phyloP scores from a whole-genome alignment of 2,329 filamentous ascomycete genomes.

The Emergomyces orientalis region DNA sequence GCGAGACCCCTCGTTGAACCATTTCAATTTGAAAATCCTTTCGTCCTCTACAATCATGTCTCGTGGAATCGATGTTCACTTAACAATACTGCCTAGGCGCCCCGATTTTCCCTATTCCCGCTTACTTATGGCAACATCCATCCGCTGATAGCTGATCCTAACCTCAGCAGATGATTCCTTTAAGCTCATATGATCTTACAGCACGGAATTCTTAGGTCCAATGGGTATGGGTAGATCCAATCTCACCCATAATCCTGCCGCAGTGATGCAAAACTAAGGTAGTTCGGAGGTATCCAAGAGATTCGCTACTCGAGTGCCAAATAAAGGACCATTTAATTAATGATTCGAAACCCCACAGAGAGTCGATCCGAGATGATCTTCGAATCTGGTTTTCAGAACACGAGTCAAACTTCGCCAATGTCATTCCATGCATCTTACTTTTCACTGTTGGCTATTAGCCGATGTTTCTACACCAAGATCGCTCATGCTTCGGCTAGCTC shows the following conservation, averaged over 20 bases:
- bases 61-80: background rate
- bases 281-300: background rate
- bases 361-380: slow-evolving; percentile 1
- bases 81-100: background rate
- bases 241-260: background rate
- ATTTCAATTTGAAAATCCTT: background rate
- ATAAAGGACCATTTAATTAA: background rate
- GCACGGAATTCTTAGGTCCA: background rate
- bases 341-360: background rate
- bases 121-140: background rate
- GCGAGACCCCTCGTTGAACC: background rate
- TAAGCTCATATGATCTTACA: slow-evolving; percentile 3
- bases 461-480: slow-evolving; percentile 6
- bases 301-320: background rate
- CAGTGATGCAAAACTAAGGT: background rate
- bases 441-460: background rate
- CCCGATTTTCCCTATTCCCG: background rate
- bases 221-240: background rate
- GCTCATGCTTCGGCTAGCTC: background rate
- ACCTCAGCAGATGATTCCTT: background rate
- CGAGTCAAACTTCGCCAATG: background rate
- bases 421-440: background rate
- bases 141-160: background rate
- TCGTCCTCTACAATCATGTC: background rate
- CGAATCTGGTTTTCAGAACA: background rate